Conservation (phyloP, 1,139 yeast species). For the Debaryomyces singareniensis region DNA sequence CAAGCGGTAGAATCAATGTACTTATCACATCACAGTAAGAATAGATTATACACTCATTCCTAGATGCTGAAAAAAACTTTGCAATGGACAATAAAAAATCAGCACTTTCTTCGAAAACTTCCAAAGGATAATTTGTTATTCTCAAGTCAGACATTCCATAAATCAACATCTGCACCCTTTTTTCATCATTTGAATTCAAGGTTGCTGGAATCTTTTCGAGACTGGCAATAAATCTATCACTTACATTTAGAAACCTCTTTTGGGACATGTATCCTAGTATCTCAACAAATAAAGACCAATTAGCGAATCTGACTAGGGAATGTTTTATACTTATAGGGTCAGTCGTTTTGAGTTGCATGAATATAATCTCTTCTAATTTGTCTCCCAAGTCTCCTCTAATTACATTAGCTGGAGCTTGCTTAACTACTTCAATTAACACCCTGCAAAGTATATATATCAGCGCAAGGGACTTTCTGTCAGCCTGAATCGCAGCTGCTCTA, state of each 20-base stretch:
- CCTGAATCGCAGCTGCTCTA: constrained; percentile 67
- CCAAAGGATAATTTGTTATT: constrained; percentile 79
- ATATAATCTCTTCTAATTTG: constrained; percentile 87
- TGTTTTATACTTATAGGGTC: constrained; percentile 64
- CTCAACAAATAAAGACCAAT: constrained; percentile 91
- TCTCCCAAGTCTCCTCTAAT: constrained; percentile 78
- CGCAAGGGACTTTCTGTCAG: constrained; percentile 81
- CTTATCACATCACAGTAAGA: constrained; percentile 85
- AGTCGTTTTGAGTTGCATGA: constrained; percentile 80
- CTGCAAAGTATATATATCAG: constrained; percentile 89
- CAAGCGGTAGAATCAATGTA: constrained; percentile 70
- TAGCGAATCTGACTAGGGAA: constrained; percentile 76
- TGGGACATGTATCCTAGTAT: constrained; percentile 87
- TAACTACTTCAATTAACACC: constrained; percentile 86
- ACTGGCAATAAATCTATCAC: constrained; percentile 91
- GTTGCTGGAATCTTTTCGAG: constrained; percentile 69
- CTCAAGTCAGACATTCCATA: constrained; percentile 87
- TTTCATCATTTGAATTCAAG: constrained; percentile 54
- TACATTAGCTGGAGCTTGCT: constrained; percentile 69
- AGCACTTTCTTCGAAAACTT: constrained; percentile 85
- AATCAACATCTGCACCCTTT: constrained; percentile 66
- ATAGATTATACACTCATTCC: constrained; percentile 54
- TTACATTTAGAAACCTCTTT: constrained; percentile 75
- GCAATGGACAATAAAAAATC: constrained; percentile 82
- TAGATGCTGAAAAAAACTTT: constrained; percentile 68